phyloP scores from a whole-genome alignment of 2,329 filamentous ascomycete species.

The Malbranchea zuffiana region DNA sequence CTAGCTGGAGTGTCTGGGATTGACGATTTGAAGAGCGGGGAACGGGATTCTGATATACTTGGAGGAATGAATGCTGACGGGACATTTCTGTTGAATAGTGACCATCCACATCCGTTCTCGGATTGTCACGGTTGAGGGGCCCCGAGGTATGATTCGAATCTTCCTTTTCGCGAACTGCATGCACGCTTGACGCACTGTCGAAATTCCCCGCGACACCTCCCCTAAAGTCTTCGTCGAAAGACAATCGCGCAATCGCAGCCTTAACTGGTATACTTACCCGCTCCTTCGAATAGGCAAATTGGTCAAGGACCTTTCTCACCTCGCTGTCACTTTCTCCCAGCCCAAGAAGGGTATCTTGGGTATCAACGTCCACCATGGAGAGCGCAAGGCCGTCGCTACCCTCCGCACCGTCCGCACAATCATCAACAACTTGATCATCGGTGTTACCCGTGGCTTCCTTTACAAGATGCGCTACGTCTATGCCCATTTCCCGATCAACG shows the following conservation, averaged over 20 bases:
- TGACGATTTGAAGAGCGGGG: not conserved
- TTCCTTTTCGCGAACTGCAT: conserved; percentile 1
- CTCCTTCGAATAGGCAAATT: conserved; percentile 63
- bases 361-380: conserved; percentile 98
- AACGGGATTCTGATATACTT: not conserved
- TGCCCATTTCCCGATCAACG: conserved; percentile 99
- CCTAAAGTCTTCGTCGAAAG: too few species aligned
- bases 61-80: conserved; percentile 14
- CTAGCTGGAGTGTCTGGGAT: not conserved
- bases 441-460: conserved; percentile 98
- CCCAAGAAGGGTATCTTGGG: conserved; percentile 78
- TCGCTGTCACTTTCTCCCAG: conserved; percentile 89
- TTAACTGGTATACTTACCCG: conserved; percentile 3
- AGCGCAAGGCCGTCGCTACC: conserved; percentile 93
- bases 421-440: conserved; percentile 97
- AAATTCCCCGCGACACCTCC: too few species aligned
- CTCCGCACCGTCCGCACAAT: conserved; percentile 95
- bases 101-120: conserved; percentile 96
- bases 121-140: conserved; percentile 92
- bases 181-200: too few species aligned
- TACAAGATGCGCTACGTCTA: conserved; percentile 99
- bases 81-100: conserved; percentile 50
- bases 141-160: conserved; percentile 55
- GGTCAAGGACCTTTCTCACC: conserved; percentile 88
- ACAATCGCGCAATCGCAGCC: too few species aligned